Base-by-base conservation (phyloP, 202 grass and related monocot genomes). In the Hordeum pubiflorum region DNA sequence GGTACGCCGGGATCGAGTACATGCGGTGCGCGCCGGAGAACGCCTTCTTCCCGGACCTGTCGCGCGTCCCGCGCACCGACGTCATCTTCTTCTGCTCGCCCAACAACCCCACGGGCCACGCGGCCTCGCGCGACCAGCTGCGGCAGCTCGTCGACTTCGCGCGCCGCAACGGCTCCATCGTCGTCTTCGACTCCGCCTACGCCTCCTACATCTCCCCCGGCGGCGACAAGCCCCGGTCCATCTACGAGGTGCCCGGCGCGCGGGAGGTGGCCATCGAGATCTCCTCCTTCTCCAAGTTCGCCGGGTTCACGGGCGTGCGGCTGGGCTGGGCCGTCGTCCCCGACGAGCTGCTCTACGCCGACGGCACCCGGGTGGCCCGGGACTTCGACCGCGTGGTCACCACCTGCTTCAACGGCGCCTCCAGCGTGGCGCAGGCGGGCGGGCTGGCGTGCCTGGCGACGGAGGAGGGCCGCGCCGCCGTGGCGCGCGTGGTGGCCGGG, bases 1-100 rank as follows among this genome's bases (percentile, higher is more conserved):
- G 68, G 79, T 99, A 95, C 83, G 68, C 82, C n/a, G 78, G 90
- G 31, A 90, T 99, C 41, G 58, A 79, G 40, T 99, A 99, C 90
- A 81, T 99, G 87, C 84, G 85, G 5, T 99, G 96, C 54, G 70
- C 81, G 69, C 92, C 92, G 79, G 90, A 92, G 63, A 99, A 95
- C 77, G 11, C 39, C 22, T 98, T 98, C 81, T 98, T 98, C 81
- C 92, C 96, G 4, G 96, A 98, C 79, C 81, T 98, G 23, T 84
- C 90, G 3, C 20, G 64, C n/a, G 83, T 75, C 69, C 88, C 79
- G 55, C 84, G 86, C 58, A 97, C 94, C 20, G 94, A 95, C 84
- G 77, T 99, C 22, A 91, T 99, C 89, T 99, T 95, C 89, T 91
- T 99, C 69, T 99, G 96, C 90, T 99, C 96, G 17, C 96, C 96